These are phyloP conservation scores for Silene uniflora DNA, from an alignment of 148 eudicot genomes.

Conservation along the genomic window DNA sequence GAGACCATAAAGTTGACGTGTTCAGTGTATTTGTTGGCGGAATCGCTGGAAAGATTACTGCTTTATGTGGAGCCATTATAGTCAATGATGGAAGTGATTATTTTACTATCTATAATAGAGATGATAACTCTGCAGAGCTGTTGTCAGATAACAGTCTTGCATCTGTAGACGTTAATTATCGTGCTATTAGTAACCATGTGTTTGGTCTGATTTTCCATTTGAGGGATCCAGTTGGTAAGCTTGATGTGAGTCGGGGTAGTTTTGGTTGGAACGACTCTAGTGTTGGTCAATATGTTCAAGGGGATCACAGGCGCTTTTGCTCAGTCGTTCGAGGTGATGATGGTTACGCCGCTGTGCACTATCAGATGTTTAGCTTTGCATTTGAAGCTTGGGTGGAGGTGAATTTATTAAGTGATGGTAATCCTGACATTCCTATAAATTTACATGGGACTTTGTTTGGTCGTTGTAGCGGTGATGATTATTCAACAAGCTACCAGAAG, in stretches of 20 bases:
- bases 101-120: not conserved
- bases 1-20: not conserved
- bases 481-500: not conserved
- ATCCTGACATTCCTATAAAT: not conserved
- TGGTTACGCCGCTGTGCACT: slow-evolving; percentile 13
- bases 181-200: not conserved
- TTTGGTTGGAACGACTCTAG: not conserved
- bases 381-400: slow-evolving; percentile 2
- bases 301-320: not conserved
- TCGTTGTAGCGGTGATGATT: not conserved
- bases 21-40: slow-evolving; percentile 6
- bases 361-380: not conserved
- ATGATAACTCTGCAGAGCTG: not conserved
- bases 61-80: slow-evolving; percentile 6
- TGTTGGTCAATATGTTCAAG: not conserved
- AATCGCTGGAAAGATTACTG: not conserved
- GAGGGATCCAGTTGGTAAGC: slow-evolving; percentile 3
- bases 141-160: slow-evolving; percentile 1
- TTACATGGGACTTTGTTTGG: not conserved
- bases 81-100: not conserved
- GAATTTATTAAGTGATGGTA: not conserved
- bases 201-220: not conserved
- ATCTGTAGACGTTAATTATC: slow-evolving; percentile 2
- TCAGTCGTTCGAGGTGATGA: slow-evolving; percentile 9
- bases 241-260: slow-evolving; percentile 12